Evolutionary conservation across 495 filamentous ascomycete species (phyloP).

Genomic region (Patellaria atrata): DNA sequence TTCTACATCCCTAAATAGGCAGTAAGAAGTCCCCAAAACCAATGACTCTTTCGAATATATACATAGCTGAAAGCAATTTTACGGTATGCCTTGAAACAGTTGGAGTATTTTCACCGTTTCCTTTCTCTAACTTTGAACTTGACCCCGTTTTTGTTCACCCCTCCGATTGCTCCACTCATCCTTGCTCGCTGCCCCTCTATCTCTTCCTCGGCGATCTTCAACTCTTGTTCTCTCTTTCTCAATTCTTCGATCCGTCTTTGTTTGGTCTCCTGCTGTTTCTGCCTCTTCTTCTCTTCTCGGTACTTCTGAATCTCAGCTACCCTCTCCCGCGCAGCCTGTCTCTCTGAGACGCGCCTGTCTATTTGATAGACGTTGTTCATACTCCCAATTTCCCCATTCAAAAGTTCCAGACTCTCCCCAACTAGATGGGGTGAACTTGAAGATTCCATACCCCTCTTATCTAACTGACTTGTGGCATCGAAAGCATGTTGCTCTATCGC

Average conservation of each 20-base stretch:
- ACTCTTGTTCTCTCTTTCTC: slow-evolving; percentile 52
- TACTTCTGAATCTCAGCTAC: slow-evolving; percentile 31
- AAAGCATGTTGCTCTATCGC: slow-evolving; percentile 36
- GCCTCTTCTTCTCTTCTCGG: slow-evolving; percentile 35
- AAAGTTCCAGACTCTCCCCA: too few relatives aligned
- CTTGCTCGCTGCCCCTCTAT: slow-evolving; percentile 62
- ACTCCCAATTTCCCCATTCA: too few relatives aligned
- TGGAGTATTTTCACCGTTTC: slow-evolving; percentile 45
- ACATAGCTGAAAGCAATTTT: too few relatives aligned
- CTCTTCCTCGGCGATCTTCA: slow-evolving; percentile 57
- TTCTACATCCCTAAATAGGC: too few relatives aligned
- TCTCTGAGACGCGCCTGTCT: background rate
- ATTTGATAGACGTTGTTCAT: too few relatives aligned
- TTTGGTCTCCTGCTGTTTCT: slow-evolving; percentile 33
- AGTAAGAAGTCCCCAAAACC: too few relatives aligned
- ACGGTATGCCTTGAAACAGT: too few relatives aligned
- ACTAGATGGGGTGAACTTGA: too few relatives aligned
- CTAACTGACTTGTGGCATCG: slow-evolving; percentile 15
- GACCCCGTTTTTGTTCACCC: slow-evolving; percentile 64
- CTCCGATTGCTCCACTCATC: slow-evolving; percentile 71
- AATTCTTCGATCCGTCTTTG: slow-evolving; percentile 46
- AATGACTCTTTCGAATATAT: too few relatives aligned
- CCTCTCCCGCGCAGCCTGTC: slow-evolving; percentile 8
- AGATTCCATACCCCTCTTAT: slow-evolving; percentile 26
- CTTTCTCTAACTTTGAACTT: slow-evolving; percentile 74